Conservation (phyloP, 192 early-diverging fungal species). For the Geosiphon pyriformis region DNA sequence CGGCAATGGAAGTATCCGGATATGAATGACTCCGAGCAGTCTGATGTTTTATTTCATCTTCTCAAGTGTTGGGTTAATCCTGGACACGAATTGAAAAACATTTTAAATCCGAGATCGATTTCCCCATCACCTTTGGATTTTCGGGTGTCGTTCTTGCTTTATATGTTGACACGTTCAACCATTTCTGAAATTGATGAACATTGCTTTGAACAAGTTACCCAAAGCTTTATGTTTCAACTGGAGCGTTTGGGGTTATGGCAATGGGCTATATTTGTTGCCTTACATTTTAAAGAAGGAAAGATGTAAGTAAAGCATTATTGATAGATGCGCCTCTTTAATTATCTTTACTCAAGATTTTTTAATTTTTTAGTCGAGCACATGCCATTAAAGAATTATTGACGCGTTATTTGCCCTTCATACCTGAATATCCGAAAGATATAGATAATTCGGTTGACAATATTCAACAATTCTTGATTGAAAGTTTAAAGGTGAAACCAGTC, state of each 20-base stretch:
- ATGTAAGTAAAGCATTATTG: slow-evolving; percentile 23
- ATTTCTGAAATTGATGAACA: slow-evolving; percentile 13
- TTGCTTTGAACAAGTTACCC: slow-evolving; percentile 49
- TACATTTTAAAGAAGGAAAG: slow-evolving; percentile 53
- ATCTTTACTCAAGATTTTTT: background rate
- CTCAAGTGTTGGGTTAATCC: slow-evolving; percentile 53
- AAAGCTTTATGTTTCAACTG: slow-evolving; percentile 62
- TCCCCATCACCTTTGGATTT: slow-evolving; percentile 56
- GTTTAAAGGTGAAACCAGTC: slow-evolving; percentile 51
- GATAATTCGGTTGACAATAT: slow-evolving; percentile 6
- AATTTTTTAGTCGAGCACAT: slow-evolving; percentile 25
- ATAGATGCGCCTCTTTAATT: no score
- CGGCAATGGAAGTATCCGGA: background rate
- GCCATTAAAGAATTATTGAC: slow-evolving; percentile 16
- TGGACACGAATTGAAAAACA: slow-evolving; percentile 49
- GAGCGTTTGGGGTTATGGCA: slow-evolving; percentile 75
- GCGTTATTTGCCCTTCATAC: background rate
- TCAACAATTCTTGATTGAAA: slow-evolving; percentile 52
- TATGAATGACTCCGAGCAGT: slow-evolving; percentile 1
- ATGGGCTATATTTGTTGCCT: slow-evolving; percentile 75
- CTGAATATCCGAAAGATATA: background rate
- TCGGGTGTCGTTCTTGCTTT: slow-evolving; percentile 57
- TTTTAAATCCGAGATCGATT: slow-evolving; percentile 56
- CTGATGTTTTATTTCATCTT: slow-evolving; percentile 71
- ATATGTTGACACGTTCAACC: slow-evolving; percentile 26